These are phyloP conservation scores for Suillus weaverae DNA, from an alignment of 768 basidiomycete species.

Conservation along the genomic window DNA sequence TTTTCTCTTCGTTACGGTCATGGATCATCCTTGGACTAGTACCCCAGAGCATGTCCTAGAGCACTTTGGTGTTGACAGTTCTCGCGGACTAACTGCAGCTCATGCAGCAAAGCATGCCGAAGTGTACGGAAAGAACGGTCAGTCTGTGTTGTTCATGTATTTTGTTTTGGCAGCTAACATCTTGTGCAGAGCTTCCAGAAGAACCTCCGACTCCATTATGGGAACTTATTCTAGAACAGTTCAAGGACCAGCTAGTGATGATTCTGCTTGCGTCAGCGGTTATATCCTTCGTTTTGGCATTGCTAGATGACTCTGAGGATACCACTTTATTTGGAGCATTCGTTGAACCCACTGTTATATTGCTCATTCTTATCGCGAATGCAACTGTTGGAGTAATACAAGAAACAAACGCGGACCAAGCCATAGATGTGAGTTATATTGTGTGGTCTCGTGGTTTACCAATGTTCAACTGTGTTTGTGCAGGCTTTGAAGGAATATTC, in stretches of 20 bases:
- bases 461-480: neutral
- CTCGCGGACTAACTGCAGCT: constrained; percentile 60
- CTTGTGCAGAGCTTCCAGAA: constrained; percentile 78
- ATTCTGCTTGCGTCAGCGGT: constrained; percentile 94
- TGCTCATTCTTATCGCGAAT: constrained; percentile 94
- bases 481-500: constrained; percentile 97
- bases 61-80: constrained; percentile 67
- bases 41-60: constrained; percentile 67
- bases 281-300: constrained; percentile 88
- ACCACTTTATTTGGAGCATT: constrained; percentile 78
- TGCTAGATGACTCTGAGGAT: constrained; percentile 77
- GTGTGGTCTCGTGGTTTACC: neutral
- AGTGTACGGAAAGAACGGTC: constrained; percentile 86
- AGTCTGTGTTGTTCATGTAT: constrained; percentile 16
- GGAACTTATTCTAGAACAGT: constrained; percentile 97
- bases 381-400: constrained; percentile 98
- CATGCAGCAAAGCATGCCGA: constrained; percentile 74
- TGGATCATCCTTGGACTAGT: constrained; percentile 81
- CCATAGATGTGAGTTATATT: constrained; percentile 81
- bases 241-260: constrained; percentile 97
- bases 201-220: constrained; percentile 89
- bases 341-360: constrained; percentile 92
- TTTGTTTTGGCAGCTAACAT: neutral
- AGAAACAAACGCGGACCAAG: constrained; percentile 93
- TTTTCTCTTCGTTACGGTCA: constrained; percentile 31